A percentile compares a stretch with the other conserved stretches of the same genome.
phyloP scores from a whole-genome alignment of 345 rosid species.

The Populus ilicifolia region DNA sequence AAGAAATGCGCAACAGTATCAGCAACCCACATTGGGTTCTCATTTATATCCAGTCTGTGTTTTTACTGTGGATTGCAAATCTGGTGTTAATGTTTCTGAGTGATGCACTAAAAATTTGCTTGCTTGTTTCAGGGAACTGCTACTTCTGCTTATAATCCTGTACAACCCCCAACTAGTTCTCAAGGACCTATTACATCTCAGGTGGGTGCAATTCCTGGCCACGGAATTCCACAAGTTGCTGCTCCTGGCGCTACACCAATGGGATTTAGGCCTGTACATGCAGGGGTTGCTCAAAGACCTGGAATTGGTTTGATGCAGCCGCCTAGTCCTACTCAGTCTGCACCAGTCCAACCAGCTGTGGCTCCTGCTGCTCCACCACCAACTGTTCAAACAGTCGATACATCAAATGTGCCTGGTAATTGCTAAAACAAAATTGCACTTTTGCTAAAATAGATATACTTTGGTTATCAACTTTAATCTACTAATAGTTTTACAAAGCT shows the following conservation, averaged over 20 bases:
- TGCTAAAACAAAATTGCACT: neutral
- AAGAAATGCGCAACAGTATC: constrained; percentile 78
- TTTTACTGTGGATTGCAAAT: constrained; percentile 1
- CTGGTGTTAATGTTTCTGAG: constrained; percentile 1
- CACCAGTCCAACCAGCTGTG: constrained; percentile 50
- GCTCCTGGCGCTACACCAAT: constrained; percentile 48
- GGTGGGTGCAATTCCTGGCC: constrained; percentile 46
- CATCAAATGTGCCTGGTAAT: constrained; percentile 80
- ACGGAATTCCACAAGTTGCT: constrained; percentile 48
- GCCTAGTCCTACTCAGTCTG: constrained; percentile 56
- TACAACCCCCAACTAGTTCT: constrained; percentile 47
- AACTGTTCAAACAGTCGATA: constrained; percentile 87
- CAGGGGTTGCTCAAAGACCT: constrained; percentile 67
- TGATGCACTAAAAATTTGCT: constrained; percentile 8
- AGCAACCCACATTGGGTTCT: constrained; percentile 68
- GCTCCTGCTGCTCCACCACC: constrained; percentile 75
- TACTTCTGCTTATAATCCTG: constrained; percentile 49
- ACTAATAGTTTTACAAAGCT: neutral
- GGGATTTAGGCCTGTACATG: constrained; percentile 67
- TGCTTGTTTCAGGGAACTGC: constrained; percentile 52
- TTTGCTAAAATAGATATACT: neutral
- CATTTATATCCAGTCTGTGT: constrained; percentile 77
- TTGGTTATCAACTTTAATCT: neutral
- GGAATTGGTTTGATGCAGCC: constrained; percentile 65
- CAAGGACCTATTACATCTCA: constrained; percentile 52